These are phyloP conservation scores for Haberlea rhodopensis DNA, from an alignment of 257 asterid genomes.

Conservation along the genomic window DNA sequence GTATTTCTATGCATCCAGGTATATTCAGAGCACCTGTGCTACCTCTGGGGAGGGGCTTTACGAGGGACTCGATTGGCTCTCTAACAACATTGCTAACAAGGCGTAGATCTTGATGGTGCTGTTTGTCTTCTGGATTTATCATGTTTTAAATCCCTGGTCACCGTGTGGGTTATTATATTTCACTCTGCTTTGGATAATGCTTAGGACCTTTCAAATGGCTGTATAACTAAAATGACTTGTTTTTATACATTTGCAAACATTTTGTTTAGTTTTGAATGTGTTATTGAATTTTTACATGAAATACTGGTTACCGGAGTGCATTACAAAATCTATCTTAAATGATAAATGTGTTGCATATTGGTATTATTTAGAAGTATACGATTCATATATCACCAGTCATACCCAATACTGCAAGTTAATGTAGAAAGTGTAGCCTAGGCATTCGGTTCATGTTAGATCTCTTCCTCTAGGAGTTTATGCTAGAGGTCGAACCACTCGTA, in stretches of 20 bases:
- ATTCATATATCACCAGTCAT: too few species aligned
- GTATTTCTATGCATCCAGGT: too few species aligned
- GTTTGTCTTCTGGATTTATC: slow-evolving; percentile 24
- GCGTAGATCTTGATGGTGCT: slow-evolving; percentile 19
- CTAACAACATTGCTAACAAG: slow-evolving; percentile 65
- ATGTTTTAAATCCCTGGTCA: slow-evolving; percentile 19
- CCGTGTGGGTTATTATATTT: slow-evolving; percentile 29
- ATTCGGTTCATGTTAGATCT: too few species aligned
- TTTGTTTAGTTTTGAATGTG: not conserved
- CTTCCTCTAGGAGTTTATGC: too few species aligned
- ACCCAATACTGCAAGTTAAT: too few species aligned
- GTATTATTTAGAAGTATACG: too few species aligned
- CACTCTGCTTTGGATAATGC: slow-evolving; percentile 20
- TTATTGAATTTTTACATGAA: not conserved
- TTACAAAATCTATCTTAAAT: too few species aligned
- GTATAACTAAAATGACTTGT: too few species aligned
- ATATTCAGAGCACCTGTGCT: slow-evolving; percentile 65
- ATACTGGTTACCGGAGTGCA: too few species aligned
- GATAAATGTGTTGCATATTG: too few species aligned
- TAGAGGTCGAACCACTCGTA: too few species aligned
- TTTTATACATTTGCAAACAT: not conserved
- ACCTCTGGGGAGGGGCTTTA: slow-evolving; percentile 64
- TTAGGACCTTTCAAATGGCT: slow-evolving; percentile 34
- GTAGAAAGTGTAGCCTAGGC: too few species aligned
- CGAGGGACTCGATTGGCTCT: slow-evolving; percentile 64